These are phyloP conservation scores for Phoenix dactylifera DNA, from an alignment of 176 grass and related monocot genomes.

Conservation along the genomic window DNA sequence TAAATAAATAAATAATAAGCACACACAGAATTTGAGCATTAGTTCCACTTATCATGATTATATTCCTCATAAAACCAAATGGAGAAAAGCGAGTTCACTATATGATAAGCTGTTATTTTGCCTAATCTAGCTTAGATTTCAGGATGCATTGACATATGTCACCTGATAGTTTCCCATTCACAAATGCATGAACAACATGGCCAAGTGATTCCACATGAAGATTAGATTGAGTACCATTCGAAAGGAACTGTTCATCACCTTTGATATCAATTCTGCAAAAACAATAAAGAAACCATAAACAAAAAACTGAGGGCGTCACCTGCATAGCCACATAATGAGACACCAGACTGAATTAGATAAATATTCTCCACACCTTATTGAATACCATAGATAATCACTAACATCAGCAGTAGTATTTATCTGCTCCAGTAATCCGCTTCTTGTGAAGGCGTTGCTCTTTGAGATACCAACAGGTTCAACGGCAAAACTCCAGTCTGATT, in stretches of 20 bases:
- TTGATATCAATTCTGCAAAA: slow-evolving; percentile 46
- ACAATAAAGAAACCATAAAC: neutral
- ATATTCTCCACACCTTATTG: slow-evolving; percentile 49
- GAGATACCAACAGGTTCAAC: slow-evolving; percentile 82
- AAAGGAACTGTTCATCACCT: slow-evolving; percentile 61
- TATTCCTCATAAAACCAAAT: too few relatives aligned
- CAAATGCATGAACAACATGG: slow-evolving; percentile 74
- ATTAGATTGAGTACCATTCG: slow-evolving; percentile 58
- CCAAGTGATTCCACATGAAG: slow-evolving; percentile 76
- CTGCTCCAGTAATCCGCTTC: slow-evolving; percentile 71
- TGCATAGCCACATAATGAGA: too few relatives aligned
- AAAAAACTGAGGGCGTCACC: neutral
- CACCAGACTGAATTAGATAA: neutral
- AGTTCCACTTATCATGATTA: too few relatives aligned
- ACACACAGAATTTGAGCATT: too few relatives aligned
- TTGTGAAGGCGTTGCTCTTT: slow-evolving; percentile 59
- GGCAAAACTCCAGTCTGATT: slow-evolving; percentile 67
- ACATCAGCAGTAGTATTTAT: slow-evolving; percentile 96
- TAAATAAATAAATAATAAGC: neutral
- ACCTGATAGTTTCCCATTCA: slow-evolving; percentile 84
- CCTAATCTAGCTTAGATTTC: too few relatives aligned
- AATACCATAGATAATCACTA: slow-evolving; percentile 99
- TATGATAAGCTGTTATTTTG: too few relatives aligned
- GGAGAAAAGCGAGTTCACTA: too few relatives aligned
- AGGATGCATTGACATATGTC: slow-evolving; percentile 1